Base-by-base conservation (phyloP, 148 eudicot genomes). In the Vaccinium macrocarpon region DNA sequence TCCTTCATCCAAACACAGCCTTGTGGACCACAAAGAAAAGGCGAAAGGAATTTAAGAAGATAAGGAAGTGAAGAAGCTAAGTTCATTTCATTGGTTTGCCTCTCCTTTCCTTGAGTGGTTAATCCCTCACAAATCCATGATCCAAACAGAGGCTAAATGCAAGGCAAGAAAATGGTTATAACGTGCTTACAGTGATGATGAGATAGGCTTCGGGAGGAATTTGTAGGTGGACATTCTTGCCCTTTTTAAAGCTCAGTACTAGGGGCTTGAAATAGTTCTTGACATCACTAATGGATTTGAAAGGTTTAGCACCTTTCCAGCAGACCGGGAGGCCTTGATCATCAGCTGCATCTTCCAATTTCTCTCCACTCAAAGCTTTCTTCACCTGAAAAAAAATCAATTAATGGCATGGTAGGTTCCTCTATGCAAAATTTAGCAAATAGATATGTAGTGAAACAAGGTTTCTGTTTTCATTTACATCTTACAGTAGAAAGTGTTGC, bases 271-370 rank as follows among this genome's bases (percentile, higher is more conserved):
- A 97, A 84, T 88, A 42, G 25, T 80, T 85, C 56, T 75, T 91
- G 85, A 89, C 93, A 84, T 97, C 98, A 23, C 76, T 70, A 49
- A 91, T 74, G 74, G 94, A 92, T 83, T 90, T 94, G 85, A 93
- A 95, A 52, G 93, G 91, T 74, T 88, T 92, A 50, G 87, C 77
- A 15, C 98, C 98, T 88, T 94, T 97, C 99, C 99, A 97, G 88
- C 99, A 97, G 25, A 90, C 55, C 1, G 99, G 95, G 76, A 97
- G 98, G 84, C 85, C 90, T 87, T 87, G 84, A 82, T 97, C 99
- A 64, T 93, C 94, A 10, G 85, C 85, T 50, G 92, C 95, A 76
- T 87, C 87, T 83, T 90, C 84, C 56, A 95, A 81, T 51, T 85
- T 71, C 83, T 90, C 90, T 38, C 90, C 66, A 19, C 90, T 88